Percentiles rank a stretch among this genome's conserved stretches.
These are phyloP conservation scores for Beauveria asiatica DNA, from an alignment of 2,329 filamentous ascomycete genomes.

Conservation along the genomic window DNA sequence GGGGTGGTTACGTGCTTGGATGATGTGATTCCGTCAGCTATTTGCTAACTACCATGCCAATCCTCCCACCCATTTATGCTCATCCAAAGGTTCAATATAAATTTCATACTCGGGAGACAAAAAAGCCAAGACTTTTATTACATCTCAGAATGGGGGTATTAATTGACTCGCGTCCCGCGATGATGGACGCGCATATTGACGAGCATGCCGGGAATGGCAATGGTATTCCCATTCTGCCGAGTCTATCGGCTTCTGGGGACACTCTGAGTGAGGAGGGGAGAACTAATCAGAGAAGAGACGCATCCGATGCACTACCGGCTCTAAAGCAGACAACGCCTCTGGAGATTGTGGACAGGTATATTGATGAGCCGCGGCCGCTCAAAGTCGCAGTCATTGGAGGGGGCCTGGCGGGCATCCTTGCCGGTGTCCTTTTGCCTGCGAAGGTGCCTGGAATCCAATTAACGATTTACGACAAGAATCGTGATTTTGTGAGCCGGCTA, in stretches of 20 bases:
- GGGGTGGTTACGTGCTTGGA: conserved; percentile 7
- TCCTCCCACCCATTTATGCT: neutral
- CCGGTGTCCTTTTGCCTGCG: conserved; percentile 56
- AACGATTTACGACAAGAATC: conserved; percentile 60
- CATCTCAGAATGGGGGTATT: neutral
- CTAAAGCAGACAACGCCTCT: neutral
- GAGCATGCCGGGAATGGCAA: neutral
- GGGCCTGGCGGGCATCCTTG: conserved; percentile 33
- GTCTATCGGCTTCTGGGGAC: neutral
- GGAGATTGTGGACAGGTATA: conserved; percentile 22
- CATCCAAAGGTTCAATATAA: neutral
- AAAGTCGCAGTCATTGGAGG: conserved; percentile 30
- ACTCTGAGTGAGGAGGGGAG: neutral
- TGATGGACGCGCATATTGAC: neutral
- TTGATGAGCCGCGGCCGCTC: conserved; percentile 27
- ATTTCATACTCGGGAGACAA: neutral
- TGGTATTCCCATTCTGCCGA: neutral
- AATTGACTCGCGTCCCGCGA: neutral
- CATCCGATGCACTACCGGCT: neutral
- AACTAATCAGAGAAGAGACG: neutral
- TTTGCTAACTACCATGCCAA: neutral
- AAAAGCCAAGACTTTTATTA: neutral
- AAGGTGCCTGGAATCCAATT: conserved; percentile 62
- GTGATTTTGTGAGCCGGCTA: conserved; percentile 45
- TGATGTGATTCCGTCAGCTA: conserved; percentile 1